Conservation (phyloP, 352 stramenopile species). For the Blastocystis sp. region DNA sequence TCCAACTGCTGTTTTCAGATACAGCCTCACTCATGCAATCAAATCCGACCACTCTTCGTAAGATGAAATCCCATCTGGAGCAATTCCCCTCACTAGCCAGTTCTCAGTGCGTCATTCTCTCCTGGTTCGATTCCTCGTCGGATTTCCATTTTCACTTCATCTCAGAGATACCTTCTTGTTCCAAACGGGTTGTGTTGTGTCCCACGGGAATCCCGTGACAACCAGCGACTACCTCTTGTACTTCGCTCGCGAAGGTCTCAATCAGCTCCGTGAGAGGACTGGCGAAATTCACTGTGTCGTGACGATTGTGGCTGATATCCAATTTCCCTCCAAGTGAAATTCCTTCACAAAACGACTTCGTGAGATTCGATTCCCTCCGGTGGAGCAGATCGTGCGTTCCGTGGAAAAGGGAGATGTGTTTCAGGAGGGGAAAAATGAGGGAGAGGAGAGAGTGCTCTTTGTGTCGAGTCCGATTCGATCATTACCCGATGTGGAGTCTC, state of each 20-base stretch:
- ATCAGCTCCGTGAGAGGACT: neutral
- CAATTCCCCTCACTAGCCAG: neutral
- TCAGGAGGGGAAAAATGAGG: neutral
- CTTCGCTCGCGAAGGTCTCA: neutral
- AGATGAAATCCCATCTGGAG: neutral
- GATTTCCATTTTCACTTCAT: neutral
- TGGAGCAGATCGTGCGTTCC: neutral
- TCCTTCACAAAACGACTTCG: neutral
- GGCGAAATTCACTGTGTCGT: neutral
- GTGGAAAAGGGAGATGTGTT: too few species aligned
- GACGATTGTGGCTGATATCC: neutral
- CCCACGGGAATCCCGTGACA: neutral
- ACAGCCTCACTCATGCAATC: too few species aligned
- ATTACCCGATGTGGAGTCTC: neutral
- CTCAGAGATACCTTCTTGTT: neutral
- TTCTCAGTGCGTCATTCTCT: neutral
- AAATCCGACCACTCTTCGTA: too few species aligned
- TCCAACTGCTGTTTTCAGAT: too few species aligned
- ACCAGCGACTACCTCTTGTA: neutral
- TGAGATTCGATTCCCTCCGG: neutral
- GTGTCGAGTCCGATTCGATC: conserved; percentile 12
- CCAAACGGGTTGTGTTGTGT: neutral
- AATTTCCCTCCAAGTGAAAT: too few species aligned
- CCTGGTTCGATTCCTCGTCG: neutral
- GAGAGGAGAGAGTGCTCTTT: neutral